Evolutionary conservation across 2,329 filamentous ascomycete genomes (phyloP).

Genomic region (Sclerotinia trifoliorum): DNA sequence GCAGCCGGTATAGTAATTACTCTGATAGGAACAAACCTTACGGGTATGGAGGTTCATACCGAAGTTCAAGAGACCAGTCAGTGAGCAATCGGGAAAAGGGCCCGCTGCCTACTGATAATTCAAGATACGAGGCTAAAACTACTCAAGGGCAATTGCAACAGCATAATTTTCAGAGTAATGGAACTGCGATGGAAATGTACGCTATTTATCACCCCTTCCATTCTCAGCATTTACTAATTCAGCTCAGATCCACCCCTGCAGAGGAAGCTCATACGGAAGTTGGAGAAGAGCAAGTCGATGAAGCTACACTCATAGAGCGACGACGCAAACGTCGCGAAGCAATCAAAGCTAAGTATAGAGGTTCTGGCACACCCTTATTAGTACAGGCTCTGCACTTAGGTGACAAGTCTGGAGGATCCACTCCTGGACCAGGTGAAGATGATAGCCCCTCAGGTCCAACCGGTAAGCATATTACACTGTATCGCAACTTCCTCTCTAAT

Average conservation of each 20-base stretch:
- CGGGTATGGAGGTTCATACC: conserved; percentile 46
- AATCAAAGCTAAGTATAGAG: conserved; percentile 77
- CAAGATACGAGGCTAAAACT: conserved; percentile 67
- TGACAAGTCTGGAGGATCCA: conserved; percentile 39
- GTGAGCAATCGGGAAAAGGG: conserved; percentile 63
- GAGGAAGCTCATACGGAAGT: conserved; percentile 43
- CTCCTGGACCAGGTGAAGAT: conserved; percentile 34
- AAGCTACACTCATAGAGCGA: conserved; percentile 80
- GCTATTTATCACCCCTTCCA: not conserved
- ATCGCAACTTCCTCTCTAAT: conserved; percentile 25
- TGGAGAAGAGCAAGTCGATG: conserved; percentile 64
- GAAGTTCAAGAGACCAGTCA: conserved; percentile 56
- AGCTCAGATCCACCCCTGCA: conserved; percentile 29
- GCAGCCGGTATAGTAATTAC: conserved; percentile 26
- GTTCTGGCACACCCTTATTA: conserved; percentile 67
- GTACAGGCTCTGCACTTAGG: conserved; percentile 56
- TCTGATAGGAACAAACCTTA: conserved; percentile 31
- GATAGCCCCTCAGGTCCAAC: conserved; percentile 35
- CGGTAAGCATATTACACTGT: conserved; percentile 39
- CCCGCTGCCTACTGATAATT: conserved; percentile 57
- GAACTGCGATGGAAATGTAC: conserved; percentile 45
- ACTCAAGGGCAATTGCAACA: conserved; percentile 57
- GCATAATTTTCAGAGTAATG: conserved; percentile 45
- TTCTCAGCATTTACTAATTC: conserved; percentile 26
- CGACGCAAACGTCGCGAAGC: conserved; percentile 82